Base-by-base conservation (phyloP, 164 flowering plant genomes). In the Litsea cubeba region DNA sequence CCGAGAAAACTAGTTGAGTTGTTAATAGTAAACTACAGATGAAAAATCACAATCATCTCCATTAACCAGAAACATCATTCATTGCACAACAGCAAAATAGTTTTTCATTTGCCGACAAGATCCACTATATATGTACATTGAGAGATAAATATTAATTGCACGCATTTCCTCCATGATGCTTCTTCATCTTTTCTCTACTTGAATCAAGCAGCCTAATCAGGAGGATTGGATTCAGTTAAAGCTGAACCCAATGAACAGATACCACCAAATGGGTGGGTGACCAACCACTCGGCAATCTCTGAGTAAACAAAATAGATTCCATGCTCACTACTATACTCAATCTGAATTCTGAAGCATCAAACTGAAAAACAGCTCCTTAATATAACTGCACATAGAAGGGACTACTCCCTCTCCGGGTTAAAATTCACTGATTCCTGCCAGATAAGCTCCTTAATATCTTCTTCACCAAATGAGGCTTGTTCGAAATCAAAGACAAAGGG, bases 401-500 rank as follows among this genome's bases (percentile, higher is more conserved):
- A 54, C 60, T 54, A 15, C 80, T 71, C 46, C 46, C 46, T 68
- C 69, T 87, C 88, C 0, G 90, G 86, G 74, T 92, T 86, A 84
- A 91, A 91, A 28, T 84, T 82, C 40, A 88, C 64, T 65, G 92
- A 78, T 79, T 94, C 98, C 78, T 24, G 73, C 93, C 89, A 92
- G 75, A 94, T 84, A 72, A 94, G 95, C 76, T 92, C 92, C 79
- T 85, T 94, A 71, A 91, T 88, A 64, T 94, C 96, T 63, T 92
- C 93, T 80, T 92, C 98, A 62, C 77, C 81, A 75, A 92, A 80
- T 8, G 85, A 72, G 62, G 87, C 24, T 71, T 90, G 93, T 65
- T 92, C 98, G 62, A 92, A 90, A 83, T 90, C 97, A 71, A 94
- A 92, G 69, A 65, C 49, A 76, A 94, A 92, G 28, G 96, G 93